Percentiles rank a stretch among this genome's conserved stretches.
Evolutionary conservation across 179 eudicot genomes (phyloP).

Genomic region (Gypsophila paniculata): DNA sequence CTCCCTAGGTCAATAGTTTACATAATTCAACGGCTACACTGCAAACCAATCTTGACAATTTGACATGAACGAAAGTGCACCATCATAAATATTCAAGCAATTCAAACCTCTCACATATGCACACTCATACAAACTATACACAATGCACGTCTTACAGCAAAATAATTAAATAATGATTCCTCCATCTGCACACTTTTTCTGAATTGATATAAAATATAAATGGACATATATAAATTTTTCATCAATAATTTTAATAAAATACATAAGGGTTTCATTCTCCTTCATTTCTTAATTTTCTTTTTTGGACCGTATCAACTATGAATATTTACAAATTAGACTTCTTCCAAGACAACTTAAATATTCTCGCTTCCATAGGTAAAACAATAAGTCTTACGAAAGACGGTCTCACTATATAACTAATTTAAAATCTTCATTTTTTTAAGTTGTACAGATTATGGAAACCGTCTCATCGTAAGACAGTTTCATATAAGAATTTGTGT

Average conservation of each 20-base stretch:
- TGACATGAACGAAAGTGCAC: not conserved
- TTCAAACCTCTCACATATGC: not conserved
- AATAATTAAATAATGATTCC: too few species aligned
- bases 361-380: not conserved
- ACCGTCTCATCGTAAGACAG: too few species aligned
- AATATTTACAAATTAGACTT: not conserved
- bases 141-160: too few species aligned
- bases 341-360: not conserved
- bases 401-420: too few species aligned
- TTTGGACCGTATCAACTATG: not conserved
- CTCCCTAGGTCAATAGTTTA: not conserved
- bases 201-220: not conserved
- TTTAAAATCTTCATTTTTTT: too few species aligned
- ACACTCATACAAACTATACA: too few species aligned
- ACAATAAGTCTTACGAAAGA: too few species aligned
- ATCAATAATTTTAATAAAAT: too few species aligned
- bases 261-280: not conserved
- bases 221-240: too few species aligned
- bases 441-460: too few species aligned
- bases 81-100: not conserved
- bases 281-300: not conserved
- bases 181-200: too few species aligned
- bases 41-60: not conserved
- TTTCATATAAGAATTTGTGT: too few species aligned
- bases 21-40: not conserved